Base-by-base conservation (phyloP, 2,329 filamentous ascomycete genomes). In the Microsporum canis region DNA sequence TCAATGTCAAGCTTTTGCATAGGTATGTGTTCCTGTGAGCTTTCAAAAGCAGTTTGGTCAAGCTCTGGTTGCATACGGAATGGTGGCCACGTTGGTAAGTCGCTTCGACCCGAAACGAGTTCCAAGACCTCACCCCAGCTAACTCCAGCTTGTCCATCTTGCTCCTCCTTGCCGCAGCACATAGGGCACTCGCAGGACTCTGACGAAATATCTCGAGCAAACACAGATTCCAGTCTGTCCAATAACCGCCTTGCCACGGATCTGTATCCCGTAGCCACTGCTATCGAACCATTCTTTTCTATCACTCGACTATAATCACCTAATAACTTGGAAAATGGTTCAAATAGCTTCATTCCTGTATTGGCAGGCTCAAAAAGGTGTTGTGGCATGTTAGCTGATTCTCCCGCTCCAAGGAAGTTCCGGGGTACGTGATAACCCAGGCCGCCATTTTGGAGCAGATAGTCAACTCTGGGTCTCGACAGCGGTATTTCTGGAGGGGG, bases 121-220 rank as follows among this genome's bases (percentile, higher is more conserved):
- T 99, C 94, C 29, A 99, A 76, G 10, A 97, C 91, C 71, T 97
- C 92, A 7, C 94, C 92, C 92, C 92, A 99, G 64, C 89, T 94
- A 34, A 96, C 80, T 1, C 91, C 91, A 3, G 68, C 68, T 60
- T 80, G 82, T 64, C 85, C 83, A 39, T 77, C 76, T 33, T 81
- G 75, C 57, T 75, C 68, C 14, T 87, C 82, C 41, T 85, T 81
- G 41, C 82, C 76, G 55, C 87, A 83, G 70, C 92, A 97, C 79
- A 96, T 89, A 61, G 94, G 79, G 72, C 92, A 97, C 49, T 80
- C 78, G 71, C 92, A 97, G n/a, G 87, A 85, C 68, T 96, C 86
- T 0, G 85, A 85, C 0, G 91, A 91, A 39, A 99, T 86, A 69
- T 97, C 92, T 63, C 94, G 83, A 1, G 91, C 91, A 74, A 99